Evolutionary conservation across 257 asterid species (phyloP).

Genomic region (Fraxinus excelsior): DNA sequence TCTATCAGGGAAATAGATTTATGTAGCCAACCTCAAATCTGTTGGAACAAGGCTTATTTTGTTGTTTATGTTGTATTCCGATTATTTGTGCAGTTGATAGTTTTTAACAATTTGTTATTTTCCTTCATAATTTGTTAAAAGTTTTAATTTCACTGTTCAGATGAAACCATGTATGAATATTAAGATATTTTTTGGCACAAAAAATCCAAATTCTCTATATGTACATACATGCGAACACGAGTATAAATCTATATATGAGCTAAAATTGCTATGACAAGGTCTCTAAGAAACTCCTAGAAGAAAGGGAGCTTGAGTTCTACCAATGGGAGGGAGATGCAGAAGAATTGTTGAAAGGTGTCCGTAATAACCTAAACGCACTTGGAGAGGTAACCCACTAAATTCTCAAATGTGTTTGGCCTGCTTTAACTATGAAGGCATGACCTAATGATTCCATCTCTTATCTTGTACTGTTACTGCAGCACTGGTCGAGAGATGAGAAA

Average conservation of each 20-base stretch:
- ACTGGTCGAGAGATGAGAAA: conserved; percentile 85
- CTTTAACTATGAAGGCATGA: conserved; percentile 11
- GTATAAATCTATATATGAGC: conserved; percentile 15
- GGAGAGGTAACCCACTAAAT: conserved; percentile 59
- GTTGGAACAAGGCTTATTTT: background rate
- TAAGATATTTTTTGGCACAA: background rate
- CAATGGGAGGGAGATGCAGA: conserved; percentile 76
- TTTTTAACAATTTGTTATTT: background rate
- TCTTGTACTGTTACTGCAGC: conserved; percentile 44
- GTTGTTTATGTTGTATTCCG: background rate
- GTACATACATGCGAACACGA: background rate
- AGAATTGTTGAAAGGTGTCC: conserved; percentile 64
- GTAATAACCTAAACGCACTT: conserved; percentile 81
- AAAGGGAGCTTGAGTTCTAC: conserved; percentile 68
- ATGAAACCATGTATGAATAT: background rate
- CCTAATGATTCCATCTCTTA: conserved; percentile 5
- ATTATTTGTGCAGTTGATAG: background rate
- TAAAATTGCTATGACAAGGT: conserved; percentile 49
- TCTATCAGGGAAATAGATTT: no score
- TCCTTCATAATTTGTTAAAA: background rate
- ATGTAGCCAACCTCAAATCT: background rate
- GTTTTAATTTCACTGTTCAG: background rate
- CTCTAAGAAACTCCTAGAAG: conserved; percentile 53
- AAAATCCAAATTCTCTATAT: background rate
- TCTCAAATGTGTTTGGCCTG: background rate